Evolutionary conservation across 1,139 yeast species (phyloP).

Genomic region (Geotrichum fermentans): DNA sequence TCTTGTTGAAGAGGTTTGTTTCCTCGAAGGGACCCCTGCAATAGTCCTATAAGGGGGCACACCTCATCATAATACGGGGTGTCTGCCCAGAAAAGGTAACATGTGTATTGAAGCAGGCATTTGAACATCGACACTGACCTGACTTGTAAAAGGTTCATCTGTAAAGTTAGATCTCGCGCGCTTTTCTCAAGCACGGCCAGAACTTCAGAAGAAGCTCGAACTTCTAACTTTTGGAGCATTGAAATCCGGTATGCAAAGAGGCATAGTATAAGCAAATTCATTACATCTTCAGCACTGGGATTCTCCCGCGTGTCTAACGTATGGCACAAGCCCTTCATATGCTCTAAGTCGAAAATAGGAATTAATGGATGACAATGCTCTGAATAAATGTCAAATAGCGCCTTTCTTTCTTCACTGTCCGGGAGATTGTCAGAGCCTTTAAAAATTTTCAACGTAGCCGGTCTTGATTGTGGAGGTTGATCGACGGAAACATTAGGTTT

Average conservation of each 20-base stretch:
- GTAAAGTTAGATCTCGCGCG: not conserved
- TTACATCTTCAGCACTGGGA: not conserved
- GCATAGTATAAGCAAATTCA: not conserved
- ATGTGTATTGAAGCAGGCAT: not conserved
- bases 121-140: not conserved
- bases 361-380: conserved; percentile 6
- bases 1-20: not conserved
- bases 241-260: not conserved
- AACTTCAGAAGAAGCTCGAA: not conserved
- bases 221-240: not conserved
- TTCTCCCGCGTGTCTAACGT: not conserved
- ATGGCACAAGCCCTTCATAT: not conserved
- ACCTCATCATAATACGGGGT: conserved; percentile 1
- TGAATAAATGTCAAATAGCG: not conserved
- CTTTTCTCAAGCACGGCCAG: not conserved
- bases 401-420: not conserved
- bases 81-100: conserved; percentile 2
- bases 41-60: conserved; percentile 5
- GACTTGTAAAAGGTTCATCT: conserved; percentile 3
- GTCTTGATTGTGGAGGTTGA: not conserved
- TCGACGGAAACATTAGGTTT: not conserved
- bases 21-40: conserved; percentile 5
- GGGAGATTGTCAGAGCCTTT: not conserved
- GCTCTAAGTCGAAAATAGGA: conserved; percentile 3
- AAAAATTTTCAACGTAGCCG: not conserved